Percentiles rank a stretch among this genome's conserved stretches.
Conservation (phyloP, 2,329 filamentous ascomycete genomes). For the Elsinoe perseae region DNA sequence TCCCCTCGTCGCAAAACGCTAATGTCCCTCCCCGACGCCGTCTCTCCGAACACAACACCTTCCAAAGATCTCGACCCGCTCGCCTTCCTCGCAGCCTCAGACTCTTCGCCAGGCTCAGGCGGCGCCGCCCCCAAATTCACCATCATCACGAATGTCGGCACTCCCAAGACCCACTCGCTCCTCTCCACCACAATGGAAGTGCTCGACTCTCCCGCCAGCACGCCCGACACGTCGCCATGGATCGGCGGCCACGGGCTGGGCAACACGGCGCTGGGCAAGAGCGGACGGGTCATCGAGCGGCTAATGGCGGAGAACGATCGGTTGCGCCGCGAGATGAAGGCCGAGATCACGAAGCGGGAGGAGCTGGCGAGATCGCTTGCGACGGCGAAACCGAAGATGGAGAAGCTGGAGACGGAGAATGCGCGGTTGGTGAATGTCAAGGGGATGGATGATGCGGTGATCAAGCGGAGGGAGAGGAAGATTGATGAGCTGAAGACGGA, state of each 20-base stretch:
- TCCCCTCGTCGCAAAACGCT: constrained; percentile 1
- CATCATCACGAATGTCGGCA: constrained; percentile 7
- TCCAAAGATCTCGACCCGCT: background rate
- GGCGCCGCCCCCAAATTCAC: background rate
- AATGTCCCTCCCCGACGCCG: constrained; percentile 8
- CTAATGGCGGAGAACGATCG: constrained; percentile 74
- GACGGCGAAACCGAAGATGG: constrained; percentile 63
- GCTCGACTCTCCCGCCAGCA: constrained; percentile 12
- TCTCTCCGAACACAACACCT: too few species aligned
- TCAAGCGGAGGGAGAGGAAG: constrained; percentile 66
- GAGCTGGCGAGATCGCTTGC: constrained; percentile 63
- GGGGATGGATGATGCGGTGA: constrained; percentile 61
- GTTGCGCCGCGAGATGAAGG: constrained; percentile 57
- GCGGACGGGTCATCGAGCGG: constrained; percentile 70
- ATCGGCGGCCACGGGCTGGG: constrained; percentile 20
- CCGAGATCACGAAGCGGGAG: constrained; percentile 46
- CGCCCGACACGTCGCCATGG: constrained; percentile 18
- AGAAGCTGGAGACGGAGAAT: constrained; percentile 59
- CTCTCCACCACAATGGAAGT: constrained; percentile 4
- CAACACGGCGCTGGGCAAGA: constrained; percentile 49
- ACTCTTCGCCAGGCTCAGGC: background rate
- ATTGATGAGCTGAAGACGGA: constrained; percentile 59
- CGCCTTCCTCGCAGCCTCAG: background rate
- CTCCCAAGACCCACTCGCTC: background rate
- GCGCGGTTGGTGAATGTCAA: constrained; percentile 62